phyloP scores from a whole-genome alignment of 2,329 filamentous ascomycete species.

The Sporothrix brasiliensis region DNA sequence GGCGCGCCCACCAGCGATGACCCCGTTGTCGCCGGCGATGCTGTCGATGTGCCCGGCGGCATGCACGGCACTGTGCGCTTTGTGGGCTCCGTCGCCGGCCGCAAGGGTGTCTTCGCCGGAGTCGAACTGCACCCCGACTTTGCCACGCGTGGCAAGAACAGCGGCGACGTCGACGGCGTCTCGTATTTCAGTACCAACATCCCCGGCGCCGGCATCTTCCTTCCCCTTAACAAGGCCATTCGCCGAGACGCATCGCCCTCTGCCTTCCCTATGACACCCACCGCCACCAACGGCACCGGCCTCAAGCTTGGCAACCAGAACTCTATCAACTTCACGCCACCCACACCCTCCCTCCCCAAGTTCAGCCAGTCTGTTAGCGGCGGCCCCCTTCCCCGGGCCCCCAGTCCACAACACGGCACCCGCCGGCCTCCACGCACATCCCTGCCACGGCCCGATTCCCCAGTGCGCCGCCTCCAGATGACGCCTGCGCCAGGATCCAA shows the following conservation, averaged over 20 bases:
- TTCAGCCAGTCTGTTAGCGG: constrained; percentile 77
- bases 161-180: constrained; percentile 84
- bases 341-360: constrained; percentile 68
- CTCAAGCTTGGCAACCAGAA: constrained; percentile 60
- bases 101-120: constrained; percentile 88
- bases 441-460: constrained; percentile 85
- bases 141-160: constrained; percentile 87
- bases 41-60: constrained; percentile 87
- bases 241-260: constrained; percentile 62
- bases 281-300: constrained; percentile 62
- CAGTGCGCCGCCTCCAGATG: constrained; percentile 69
- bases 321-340: constrained; percentile 64
- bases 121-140: constrained; percentile 85
- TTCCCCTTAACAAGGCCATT: constrained; percentile 79
- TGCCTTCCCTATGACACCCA: constrained; percentile 67
- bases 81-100: constrained; percentile 81
- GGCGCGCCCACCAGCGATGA: constrained; percentile 46
- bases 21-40: constrained; percentile 73
- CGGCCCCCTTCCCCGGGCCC: constrained; percentile 67
- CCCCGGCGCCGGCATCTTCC: constrained; percentile 87
- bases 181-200: constrained; percentile 80
- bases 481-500: constrained; percentile 53
- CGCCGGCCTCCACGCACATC: constrained; percentile 72
- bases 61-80: constrained; percentile 92
- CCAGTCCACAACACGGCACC: constrained; percentile 65